These are phyloP conservation scores for Mycena citricolor DNA, from an alignment of 1,284 basidiomycete species.

Conservation along the genomic window DNA sequence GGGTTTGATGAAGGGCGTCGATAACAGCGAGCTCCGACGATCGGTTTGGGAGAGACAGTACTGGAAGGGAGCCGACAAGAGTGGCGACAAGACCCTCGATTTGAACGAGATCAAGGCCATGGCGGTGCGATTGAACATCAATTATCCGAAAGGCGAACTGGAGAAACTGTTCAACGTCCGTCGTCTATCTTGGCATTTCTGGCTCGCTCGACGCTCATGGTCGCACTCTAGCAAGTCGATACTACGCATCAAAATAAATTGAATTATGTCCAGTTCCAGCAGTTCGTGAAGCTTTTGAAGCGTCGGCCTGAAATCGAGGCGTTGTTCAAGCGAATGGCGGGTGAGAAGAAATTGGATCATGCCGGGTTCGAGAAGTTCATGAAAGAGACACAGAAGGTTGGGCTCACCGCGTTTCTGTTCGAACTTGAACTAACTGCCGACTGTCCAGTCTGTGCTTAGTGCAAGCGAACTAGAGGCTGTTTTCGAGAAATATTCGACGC, in stretches of 20 bases:
- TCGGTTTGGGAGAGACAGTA: slow-evolving; percentile 81
- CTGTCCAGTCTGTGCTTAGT: slow-evolving; percentile 40
- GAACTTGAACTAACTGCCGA: slow-evolving; percentile 1
- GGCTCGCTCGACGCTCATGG: not conserved
- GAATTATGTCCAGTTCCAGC: slow-evolving; percentile 82
- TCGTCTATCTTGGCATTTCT: slow-evolving; percentile 7
- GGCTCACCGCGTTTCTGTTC: not conserved
- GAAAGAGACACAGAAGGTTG: slow-evolving; percentile 59
- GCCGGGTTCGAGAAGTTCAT: slow-evolving; percentile 67
- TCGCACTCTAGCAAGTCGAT: slow-evolving; percentile 72
- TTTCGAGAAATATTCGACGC: slow-evolving; percentile 49
- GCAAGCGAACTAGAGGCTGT: slow-evolving; percentile 41
- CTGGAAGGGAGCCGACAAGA: slow-evolving; percentile 73
- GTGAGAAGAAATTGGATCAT: slow-evolving; percentile 49
- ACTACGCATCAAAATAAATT: slow-evolving; percentile 63
- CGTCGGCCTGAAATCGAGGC: slow-evolving; percentile 77
- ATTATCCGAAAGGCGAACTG: slow-evolving; percentile 63
- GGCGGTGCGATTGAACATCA: slow-evolving; percentile 76
- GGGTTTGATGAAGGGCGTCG: slow-evolving; percentile 68
- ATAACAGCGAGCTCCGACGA: slow-evolving; percentile 64
- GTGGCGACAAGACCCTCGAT: slow-evolving; percentile 60
- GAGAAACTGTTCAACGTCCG: slow-evolving; percentile 64
- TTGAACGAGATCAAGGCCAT: slow-evolving; percentile 77
- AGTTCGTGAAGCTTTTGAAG: slow-evolving; percentile 85
- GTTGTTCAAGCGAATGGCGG: slow-evolving; percentile 58